Evolutionary conservation across 768 basidiomycete genomes (phyloP).

Genomic region (Amanita thiersii): DNA sequence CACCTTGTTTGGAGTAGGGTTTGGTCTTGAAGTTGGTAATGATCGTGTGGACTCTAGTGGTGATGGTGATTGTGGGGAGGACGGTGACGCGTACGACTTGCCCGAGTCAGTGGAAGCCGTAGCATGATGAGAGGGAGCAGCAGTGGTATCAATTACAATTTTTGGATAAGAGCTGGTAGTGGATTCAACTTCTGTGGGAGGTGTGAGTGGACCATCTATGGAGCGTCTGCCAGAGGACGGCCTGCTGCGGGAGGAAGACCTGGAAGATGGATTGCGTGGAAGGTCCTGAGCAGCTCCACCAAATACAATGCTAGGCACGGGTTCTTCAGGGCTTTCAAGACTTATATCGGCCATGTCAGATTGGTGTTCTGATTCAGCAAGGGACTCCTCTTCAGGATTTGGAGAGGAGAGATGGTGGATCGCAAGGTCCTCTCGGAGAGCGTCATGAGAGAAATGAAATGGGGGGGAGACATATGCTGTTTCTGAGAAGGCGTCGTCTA

Average conservation of each 20-base stretch:
- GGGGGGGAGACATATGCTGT: conserved; percentile 34
- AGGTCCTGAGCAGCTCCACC: neutral
- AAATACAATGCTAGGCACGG: neutral
- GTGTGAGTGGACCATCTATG: conserved; percentile 4
- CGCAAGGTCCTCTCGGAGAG: conserved; percentile 56
- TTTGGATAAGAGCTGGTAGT: conserved; percentile 8
- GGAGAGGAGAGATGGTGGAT: conserved; percentile 14
- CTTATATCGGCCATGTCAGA: neutral
- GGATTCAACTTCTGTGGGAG: conserved; percentile 7
- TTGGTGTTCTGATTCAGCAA: neutral
- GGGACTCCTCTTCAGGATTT: neutral
- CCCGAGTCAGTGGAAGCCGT: conserved; percentile 18
- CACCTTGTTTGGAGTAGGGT: conserved; percentile 13
- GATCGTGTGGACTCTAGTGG: conserved; percentile 21
- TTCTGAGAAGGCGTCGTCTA: conserved; percentile 68
- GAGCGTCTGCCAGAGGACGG: neutral
- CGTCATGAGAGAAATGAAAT: conserved; percentile 50
- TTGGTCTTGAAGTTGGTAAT: conserved; percentile 15
- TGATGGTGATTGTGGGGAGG: conserved; percentile 9
- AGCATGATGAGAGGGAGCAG: conserved; percentile 10
- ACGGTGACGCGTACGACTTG: conserved; percentile 9
- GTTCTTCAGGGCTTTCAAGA: neutral
- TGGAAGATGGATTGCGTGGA: conserved; percentile 5
- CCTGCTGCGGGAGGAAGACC: neutral
- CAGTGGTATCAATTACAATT: conserved; percentile 8